A percentile compares a stretch with the other conserved stretches of the same genome.
Conservation (phyloP, 2,329 filamentous ascomycete species). For the Eutypella sp. region DNA sequence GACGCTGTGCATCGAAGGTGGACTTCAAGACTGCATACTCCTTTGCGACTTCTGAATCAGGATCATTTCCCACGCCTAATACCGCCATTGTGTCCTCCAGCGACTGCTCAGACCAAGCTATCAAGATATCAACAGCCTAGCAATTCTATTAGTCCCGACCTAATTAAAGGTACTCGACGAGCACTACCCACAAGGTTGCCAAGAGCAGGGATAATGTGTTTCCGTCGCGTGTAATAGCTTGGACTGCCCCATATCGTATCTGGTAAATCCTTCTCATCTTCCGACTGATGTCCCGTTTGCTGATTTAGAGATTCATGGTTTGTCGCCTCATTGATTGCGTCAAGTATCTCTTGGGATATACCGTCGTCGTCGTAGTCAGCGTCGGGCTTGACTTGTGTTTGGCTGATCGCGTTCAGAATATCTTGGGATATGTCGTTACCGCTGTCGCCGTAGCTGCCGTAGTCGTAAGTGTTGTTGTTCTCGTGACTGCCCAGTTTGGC, state of each 20-base stretch:
- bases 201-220: slow-evolving; percentile 27
- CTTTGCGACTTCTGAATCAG: slow-evolving; percentile 23
- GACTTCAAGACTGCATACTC: slow-evolving; percentile 24
- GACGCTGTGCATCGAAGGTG: slow-evolving; percentile 24
- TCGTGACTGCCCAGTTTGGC: not conserved
- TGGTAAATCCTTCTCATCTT: slow-evolving; percentile 16
- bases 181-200: slow-evolving; percentile 23
- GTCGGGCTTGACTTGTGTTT: slow-evolving; percentile 5
- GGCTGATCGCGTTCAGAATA: slow-evolving; percentile 1
- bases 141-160: slow-evolving; percentile 1
- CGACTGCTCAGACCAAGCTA: slow-evolving; percentile 27
- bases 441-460: not conserved
- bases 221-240: slow-evolving; percentile 26
- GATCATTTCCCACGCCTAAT: slow-evolving; percentile 16
- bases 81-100: slow-evolving; percentile 29
- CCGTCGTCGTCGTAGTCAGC: not conserved
- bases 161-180: not conserved
- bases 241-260: slow-evolving; percentile 29
- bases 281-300: slow-evolving; percentile 9
- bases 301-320: slow-evolving; percentile 1
- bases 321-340: slow-evolving; percentile 5
- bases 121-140: slow-evolving; percentile 29
- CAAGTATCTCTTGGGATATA: slow-evolving; percentile 4
- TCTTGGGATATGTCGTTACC: slow-evolving; percentile 2
- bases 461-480: slow-evolving; percentile 6